Conservation (phyloP, 371 early-diverging fungal species). For the Haplosporangium sp. region DNA sequence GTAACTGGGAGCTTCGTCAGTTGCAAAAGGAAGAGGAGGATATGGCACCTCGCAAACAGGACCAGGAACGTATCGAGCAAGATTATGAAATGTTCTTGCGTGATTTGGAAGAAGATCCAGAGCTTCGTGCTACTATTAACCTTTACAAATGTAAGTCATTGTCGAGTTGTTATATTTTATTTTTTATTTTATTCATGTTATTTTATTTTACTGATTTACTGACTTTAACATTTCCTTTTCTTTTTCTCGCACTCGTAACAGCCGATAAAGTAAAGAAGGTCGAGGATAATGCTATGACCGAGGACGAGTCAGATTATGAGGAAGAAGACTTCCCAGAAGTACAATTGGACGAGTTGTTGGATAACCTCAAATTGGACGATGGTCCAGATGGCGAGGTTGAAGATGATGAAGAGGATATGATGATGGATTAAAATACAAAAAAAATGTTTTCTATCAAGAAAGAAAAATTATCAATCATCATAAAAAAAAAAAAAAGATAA, state of each 20-base stretch:
- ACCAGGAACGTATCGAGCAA: slow-evolving; percentile 75
- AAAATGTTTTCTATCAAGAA: not conserved
- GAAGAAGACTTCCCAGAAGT: slow-evolving; percentile 94
- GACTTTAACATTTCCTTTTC: not conserved
- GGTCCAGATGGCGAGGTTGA: slow-evolving; percentile 61
- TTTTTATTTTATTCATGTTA: not conserved
- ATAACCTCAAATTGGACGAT: slow-evolving; percentile 81
- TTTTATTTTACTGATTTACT: not conserved
- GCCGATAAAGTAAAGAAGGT: slow-evolving; percentile 46
- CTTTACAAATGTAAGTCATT: slow-evolving; percentile 78
- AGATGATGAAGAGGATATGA: slow-evolving; percentile 44
- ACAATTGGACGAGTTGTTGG: slow-evolving; percentile 89
- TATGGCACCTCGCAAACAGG: slow-evolving; percentile 80
- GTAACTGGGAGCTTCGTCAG: slow-evolving; percentile 93
- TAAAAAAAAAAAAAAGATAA: not conserved
- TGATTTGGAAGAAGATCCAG: slow-evolving; percentile 97
- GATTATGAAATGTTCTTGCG: slow-evolving; percentile 93
- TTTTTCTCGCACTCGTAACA: slow-evolving; percentile 7
- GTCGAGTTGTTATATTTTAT: no score
- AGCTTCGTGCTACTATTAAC: slow-evolving; percentile 92
- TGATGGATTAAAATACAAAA: slow-evolving; percentile 35
- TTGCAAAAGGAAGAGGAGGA: slow-evolving; percentile 91
- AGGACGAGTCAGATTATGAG: slow-evolving; percentile 62
- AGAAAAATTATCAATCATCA: not conserved
- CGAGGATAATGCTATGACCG: slow-evolving; percentile 49